These are phyloP conservation scores for Gossypium lobatum DNA, from an alignment of 441 rosid genomes.

Conservation along the genomic window DNA sequence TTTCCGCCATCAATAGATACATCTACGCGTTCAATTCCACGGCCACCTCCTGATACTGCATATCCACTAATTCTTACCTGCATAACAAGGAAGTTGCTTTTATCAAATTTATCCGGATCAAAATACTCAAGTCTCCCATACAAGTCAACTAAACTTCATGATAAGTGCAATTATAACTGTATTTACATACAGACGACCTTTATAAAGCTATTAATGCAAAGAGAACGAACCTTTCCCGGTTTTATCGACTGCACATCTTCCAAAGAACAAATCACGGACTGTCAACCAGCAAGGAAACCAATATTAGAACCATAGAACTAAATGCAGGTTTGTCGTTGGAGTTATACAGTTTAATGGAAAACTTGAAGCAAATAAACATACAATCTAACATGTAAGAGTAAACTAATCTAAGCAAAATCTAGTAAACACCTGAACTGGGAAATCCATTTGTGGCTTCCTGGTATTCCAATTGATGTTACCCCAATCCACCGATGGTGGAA, in stretches of 20 bases:
- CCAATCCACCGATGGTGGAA: constrained; percentile 93
- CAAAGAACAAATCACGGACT: constrained; percentile 88
- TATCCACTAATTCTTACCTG: constrained; percentile 83
- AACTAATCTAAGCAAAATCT: constrained; percentile 5
- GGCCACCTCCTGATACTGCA: constrained; percentile 95
- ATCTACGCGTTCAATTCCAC: constrained; percentile 94
- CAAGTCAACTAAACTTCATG: neutral
- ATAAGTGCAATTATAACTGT: neutral
- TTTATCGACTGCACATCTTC: constrained; percentile 68
- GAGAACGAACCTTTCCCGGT: constrained; percentile 78
- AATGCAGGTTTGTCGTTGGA: neutral
- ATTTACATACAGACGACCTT: neutral
- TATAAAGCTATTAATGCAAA: neutral
- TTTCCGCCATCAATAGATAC: constrained; percentile 89
- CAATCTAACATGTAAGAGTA: neutral
- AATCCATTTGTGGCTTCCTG: constrained; percentile 93
- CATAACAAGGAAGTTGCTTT: neutral
- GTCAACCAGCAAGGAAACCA: constrained; percentile 26
- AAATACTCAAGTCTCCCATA: neutral
- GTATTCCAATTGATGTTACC: constrained; percentile 84
- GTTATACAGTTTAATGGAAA: neutral
- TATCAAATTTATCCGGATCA: neutral
- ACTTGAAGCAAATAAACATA: neutral
- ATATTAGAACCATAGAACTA: neutral
- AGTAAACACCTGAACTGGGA: constrained; percentile 84